Evolutionary conservation across 805 yeast genomes (phyloP), one percentile per base, ranked within the genome.

Genomic region (Phaffomyces antillensis): DNA sequence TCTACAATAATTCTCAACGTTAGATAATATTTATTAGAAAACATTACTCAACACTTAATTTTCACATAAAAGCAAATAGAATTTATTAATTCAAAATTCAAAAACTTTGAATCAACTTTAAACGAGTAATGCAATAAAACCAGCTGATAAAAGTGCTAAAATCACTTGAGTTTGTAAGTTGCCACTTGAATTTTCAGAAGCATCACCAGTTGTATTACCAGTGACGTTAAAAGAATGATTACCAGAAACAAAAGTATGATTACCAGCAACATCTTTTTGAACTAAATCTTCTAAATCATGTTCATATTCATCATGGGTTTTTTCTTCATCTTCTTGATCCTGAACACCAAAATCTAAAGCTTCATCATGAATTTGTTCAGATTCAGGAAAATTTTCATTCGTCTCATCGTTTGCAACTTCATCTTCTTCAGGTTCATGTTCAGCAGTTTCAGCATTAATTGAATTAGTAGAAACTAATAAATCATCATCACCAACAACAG

Each of bases 121-220:
- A 23, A 44, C 30, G 37, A 44, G 33, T 23, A 44, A 41, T 6
- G 48, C 52, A 23, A 47, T 48, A 10, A 35, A 39, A 10, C 42
- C 30, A 10, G 43, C 50, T 16, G 41, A 36, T n/a, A 44, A 24
- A 24, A 26, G 26, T 7, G 41, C 47, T 28, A 44, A 23, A 34
- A 37, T 32, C 5, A 37, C 18, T 25, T 41, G 41, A 15, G 33
- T 34, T 12, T 41, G 32, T 26, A 45, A 41, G 20, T 18, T 36
- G 9, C 30, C 33, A n/a, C 37, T 46, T 17, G 25, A 12, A 30
- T 28, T 45, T 28, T 48, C 51, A 23, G 38, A 10, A 32, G 17
- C 46, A 11, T 40, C 46, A 16, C 34, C 46, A 17, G 16, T 5
- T 25, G 16, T 28, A n/a, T 26, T 28, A 28, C 30, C 38, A 15